A percentile compares a stretch with the other conserved stretches of the same genome.
These are phyloP conservation scores for Geranomyces michiganensis DNA, from an alignment of 192 early-diverging fungal species.

Conservation along the genomic window DNA sequence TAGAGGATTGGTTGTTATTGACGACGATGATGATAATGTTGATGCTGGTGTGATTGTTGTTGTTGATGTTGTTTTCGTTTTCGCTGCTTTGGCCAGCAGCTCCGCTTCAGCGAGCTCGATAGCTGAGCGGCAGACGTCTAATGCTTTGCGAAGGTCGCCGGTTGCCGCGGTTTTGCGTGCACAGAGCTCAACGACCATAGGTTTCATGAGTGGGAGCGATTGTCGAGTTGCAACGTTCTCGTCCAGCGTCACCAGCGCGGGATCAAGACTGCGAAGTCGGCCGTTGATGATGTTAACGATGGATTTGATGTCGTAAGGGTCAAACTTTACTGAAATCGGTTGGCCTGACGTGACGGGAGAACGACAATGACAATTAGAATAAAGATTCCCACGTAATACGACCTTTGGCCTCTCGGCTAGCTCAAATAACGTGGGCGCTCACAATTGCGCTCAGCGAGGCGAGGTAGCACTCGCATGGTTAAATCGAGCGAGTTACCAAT, in stretches of 20 bases:
- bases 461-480: conserved; percentile 85
- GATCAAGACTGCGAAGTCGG: conserved; percentile 66
- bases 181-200: conserved; percentile 85
- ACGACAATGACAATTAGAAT: too few species aligned
- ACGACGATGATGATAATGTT: background rate
- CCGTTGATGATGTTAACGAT: conserved; percentile 88
- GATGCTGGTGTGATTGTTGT: background rate
- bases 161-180: conserved; percentile 89
- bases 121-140: conserved; percentile 58
- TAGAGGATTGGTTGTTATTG: background rate
- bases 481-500: conserved; percentile 95
- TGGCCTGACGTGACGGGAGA: conserved; percentile 41
- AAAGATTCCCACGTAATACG: too few species aligned
- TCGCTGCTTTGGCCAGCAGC: conserved; percentile 45
- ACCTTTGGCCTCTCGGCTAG: too few species aligned
- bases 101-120: conserved; percentile 82
- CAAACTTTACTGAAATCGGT: conserved; percentile 82
- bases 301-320: conserved; percentile 82
- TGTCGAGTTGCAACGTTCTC: background rate
- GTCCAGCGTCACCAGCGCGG: background rate
- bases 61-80: background rate
- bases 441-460: conserved; percentile 80
- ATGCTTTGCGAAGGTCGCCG: conserved; percentile 59
- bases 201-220: conserved; percentile 68
- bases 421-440: too few species aligned